Evolutionary conservation across 352 stramenopile genomes (phyloP).

Genomic region (Phytophthora fragariaefolia): DNA sequence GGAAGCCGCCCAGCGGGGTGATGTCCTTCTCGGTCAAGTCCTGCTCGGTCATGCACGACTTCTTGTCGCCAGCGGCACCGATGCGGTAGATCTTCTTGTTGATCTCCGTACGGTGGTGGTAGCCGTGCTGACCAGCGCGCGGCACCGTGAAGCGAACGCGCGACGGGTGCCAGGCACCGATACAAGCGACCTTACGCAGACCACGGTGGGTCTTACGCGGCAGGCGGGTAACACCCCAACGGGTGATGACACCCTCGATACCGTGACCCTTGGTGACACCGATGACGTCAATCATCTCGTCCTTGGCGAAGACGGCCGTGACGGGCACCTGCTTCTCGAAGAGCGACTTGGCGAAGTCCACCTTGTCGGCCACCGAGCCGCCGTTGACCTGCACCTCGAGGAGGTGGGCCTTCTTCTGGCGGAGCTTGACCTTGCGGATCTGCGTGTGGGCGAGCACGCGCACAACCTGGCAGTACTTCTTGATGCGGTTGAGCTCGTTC

Average conservation of each 20-base stretch:
- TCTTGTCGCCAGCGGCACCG: conserved; percentile 92
- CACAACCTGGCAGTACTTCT: conserved; percentile 99
- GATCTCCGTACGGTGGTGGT: conserved; percentile 99
- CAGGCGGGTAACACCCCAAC: conserved; percentile 99
- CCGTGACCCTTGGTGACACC: conserved; percentile 99
- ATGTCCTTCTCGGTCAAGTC: conserved; percentile 99
- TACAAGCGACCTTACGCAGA: conserved; percentile 99
- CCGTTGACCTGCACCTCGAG: conserved; percentile 99
- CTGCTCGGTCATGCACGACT: conserved; percentile 97
- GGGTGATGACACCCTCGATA: conserved; percentile 98
- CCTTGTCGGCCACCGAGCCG: conserved; percentile 97
- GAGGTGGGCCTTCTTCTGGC: conserved; percentile 99
- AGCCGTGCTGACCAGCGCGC: conserved; percentile 99
- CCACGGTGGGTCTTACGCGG: conserved; percentile 99
- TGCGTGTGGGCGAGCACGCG: conserved; percentile 99
- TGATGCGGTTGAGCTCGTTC: conserved; percentile 99
- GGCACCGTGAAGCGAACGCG: conserved; percentile 98
- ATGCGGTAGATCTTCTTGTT: conserved; percentile 99
- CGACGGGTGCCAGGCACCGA: conserved; percentile 99
- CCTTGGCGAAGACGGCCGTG: conserved; percentile 94
- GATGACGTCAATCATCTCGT: conserved; percentile 99
- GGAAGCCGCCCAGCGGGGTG: conserved; percentile 99
- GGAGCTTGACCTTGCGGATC: conserved; percentile 99
- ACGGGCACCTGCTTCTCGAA: conserved; percentile 99
- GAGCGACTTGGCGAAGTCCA: conserved; percentile 99